phyloP scores from a whole-genome alignment of 139 green algal species.

The Picochlorum costavermella region DNA sequence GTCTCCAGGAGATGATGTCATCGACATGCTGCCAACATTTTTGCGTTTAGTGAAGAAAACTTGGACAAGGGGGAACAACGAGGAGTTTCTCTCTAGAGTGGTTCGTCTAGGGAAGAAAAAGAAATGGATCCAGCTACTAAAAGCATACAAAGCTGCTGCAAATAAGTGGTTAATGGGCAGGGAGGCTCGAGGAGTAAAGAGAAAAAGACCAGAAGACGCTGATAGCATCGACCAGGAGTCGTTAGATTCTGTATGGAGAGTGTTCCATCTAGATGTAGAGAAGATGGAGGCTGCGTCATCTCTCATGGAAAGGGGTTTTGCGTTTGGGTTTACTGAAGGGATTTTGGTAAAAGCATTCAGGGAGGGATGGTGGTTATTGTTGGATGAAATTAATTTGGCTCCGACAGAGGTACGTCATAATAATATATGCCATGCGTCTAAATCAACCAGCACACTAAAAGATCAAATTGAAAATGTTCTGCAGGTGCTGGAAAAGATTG shows the following conservation, averaged over 20 bases:
- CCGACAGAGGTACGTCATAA: slow-evolving; percentile 50
- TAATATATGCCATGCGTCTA: too few species aligned
- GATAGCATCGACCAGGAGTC: slow-evolving; percentile 13
- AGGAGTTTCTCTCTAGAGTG: slow-evolving; percentile 63
- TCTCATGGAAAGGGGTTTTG: slow-evolving; percentile 68
- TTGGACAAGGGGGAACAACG: slow-evolving; percentile 69
- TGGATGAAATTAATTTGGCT: slow-evolving; percentile 94
- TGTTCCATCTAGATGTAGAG: slow-evolving; percentile 58
- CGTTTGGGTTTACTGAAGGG: slow-evolving; percentile 94
- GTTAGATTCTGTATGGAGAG: slow-evolving; percentile 44
- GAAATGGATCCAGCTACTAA: slow-evolving; percentile 81
- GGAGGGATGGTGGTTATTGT: slow-evolving; percentile 90
- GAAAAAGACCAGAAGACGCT: not conserved
- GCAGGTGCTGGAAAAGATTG: slow-evolving; percentile 63
- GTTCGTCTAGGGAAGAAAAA: slow-evolving; percentile 60
- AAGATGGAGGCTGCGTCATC: slow-evolving; percentile 57
- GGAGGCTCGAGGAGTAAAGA: slow-evolving; percentile 10
- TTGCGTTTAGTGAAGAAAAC: slow-evolving; percentile 46
- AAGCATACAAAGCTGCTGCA: slow-evolving; percentile 69
- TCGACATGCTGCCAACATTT: slow-evolving; percentile 64
- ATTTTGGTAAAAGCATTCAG: slow-evolving; percentile 76
- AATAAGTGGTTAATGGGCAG: slow-evolving; percentile 33
- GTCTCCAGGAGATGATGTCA: slow-evolving; percentile 57
- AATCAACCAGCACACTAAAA: too few species aligned
- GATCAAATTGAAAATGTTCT: slow-evolving; percentile 7